These are phyloP conservation scores for Microbotryum intermedium DNA, from an alignment of 1,284 basidiomycete genomes.

Conservation along the genomic window DNA sequence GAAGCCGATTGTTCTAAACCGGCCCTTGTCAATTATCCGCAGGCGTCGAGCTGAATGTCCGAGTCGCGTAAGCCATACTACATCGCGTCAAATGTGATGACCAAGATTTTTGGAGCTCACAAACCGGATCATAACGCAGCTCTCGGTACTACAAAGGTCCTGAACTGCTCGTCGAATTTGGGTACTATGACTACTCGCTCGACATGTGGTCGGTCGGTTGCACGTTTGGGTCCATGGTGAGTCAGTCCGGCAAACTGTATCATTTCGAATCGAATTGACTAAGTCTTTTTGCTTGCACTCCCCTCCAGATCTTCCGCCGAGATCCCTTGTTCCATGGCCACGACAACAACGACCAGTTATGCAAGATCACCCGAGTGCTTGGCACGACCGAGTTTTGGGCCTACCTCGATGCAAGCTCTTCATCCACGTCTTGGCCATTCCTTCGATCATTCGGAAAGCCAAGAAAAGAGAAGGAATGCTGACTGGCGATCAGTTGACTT, in stretches of 20 bases:
- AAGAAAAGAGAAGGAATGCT: neutral
- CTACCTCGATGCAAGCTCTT: conserved; percentile 41
- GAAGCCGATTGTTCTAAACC: neutral
- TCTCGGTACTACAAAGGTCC: conserved; percentile 98
- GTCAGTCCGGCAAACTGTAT: conserved; percentile 33
- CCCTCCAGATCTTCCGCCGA: conserved; percentile 85
- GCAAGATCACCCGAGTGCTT: conserved; percentile 95
- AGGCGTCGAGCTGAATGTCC: conserved; percentile 77
- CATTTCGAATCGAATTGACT: too few relatives aligned
- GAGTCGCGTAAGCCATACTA: conserved; percentile 56
- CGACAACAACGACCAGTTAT: conserved; percentile 97
- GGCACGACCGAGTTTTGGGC: conserved; percentile 92
- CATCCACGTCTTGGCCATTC: too few relatives aligned
- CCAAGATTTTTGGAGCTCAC: too few relatives aligned
- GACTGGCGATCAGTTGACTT: neutral
- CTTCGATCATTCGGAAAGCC: neutral
- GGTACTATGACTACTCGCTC: conserved; percentile 52
- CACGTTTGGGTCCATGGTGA: conserved; percentile 96
- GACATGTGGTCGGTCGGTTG: conserved; percentile 99
- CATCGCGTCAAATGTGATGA: neutral
- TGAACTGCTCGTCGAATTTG: conserved; percentile 91
- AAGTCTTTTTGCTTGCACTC: neutral
- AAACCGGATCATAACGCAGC: too few relatives aligned
- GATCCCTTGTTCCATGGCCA: conserved; percentile 99
- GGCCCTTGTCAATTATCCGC: neutral